Evolutionary conservation across 805 yeast species (phyloP), one percentile per base, ranked within the genome.

Genomic region (Ogataea nakhonphanomensis): DNA sequence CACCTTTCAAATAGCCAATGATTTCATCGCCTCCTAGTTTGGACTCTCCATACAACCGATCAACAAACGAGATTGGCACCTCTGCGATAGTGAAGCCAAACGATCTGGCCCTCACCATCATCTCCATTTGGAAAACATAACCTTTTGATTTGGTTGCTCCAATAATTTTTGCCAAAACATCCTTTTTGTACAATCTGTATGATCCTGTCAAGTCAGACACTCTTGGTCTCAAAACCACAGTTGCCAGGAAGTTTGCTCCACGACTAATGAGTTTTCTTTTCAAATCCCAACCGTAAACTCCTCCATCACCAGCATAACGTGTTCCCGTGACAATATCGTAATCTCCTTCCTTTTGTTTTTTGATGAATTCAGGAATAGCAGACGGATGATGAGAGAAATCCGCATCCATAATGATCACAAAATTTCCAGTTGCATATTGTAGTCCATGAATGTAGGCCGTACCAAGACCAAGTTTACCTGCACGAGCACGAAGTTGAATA

Each of bases 91-190:
- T 70, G 65, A 73, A 80, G n/a, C 81, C 82, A 59, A 80, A 65
- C n/a, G 81, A 69, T 58, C 85, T 73, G 29, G 91, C 91, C 51
- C 91, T 76, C 17, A 83, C 91, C 78, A 83, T 81, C 89, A 83
- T 82, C 65, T 83, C 91, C 91, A 83, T 83, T 66, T 83, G 91
- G 76, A 83, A 83, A 30, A 84, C 91, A 54, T 84, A 83, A 37
- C 91, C 91, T 65, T 84, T 83, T 26, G 85, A 78, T 57, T 75
- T 71, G 34, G 90, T 82, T 43, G 71, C 83, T 35, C 68, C 74
- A 48, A 83, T 84, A 48, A 84, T 74, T 56, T 78, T 75, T 46
- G 77, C 74, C 59, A 83, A 70, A 2, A 74, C 89, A 4, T 72
- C 76, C 61, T 81, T 83, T 61, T 81, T 81, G 69, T 84, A 83